Conservation (phyloP, 495 filamentous ascomycete genomes). For the Echria macrotheca region DNA sequence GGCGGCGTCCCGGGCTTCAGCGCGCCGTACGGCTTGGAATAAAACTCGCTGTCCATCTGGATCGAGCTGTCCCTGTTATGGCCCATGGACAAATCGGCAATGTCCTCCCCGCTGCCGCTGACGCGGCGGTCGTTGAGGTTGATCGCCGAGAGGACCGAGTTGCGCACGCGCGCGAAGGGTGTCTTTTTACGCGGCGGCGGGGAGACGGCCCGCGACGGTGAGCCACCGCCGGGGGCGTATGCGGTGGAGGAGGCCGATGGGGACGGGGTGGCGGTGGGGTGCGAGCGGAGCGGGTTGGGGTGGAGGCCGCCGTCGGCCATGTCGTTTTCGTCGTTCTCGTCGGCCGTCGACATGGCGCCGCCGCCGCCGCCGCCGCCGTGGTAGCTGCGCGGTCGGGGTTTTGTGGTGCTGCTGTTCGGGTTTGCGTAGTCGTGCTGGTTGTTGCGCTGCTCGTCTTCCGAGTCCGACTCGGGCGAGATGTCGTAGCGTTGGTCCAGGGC, state of each 20-base stretch:
- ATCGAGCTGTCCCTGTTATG: constrained; percentile 38
- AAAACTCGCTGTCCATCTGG: constrained; percentile 50
- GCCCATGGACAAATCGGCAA: constrained; percentile 1
- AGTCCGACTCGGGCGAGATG: constrained; percentile 29
- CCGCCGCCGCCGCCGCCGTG: too few relatives aligned
- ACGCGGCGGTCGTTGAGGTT: constrained; percentile 35
- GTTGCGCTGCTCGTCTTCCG: constrained; percentile 38
- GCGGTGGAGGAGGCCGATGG: neutral
- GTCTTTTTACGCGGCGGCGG: constrained; percentile 19
- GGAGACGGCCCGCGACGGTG: neutral
- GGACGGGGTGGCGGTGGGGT: constrained; percentile 25
- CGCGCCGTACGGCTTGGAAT: constrained; percentile 47
- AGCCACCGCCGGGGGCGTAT: constrained; percentile 7
- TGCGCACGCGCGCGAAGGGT: constrained; percentile 25
- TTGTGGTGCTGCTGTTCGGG: constrained; percentile 11
- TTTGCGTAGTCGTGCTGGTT: constrained; percentile 16
- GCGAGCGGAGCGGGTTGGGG: constrained; percentile 43
- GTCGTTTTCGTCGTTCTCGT: neutral
- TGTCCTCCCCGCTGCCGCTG: constrained; percentile 16
- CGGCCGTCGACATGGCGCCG: constrained; percentile 16
- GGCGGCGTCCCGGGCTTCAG: constrained; percentile 43
- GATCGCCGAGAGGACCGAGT: constrained; percentile 37
- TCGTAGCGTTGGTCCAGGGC: constrained; percentile 40
- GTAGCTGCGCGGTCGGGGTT: constrained; percentile 5
- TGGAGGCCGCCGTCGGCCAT: too few relatives aligned